Evolutionary conservation across 345 rosid species (phyloP).

Genomic region (Rubroshorea leprosula): DNA sequence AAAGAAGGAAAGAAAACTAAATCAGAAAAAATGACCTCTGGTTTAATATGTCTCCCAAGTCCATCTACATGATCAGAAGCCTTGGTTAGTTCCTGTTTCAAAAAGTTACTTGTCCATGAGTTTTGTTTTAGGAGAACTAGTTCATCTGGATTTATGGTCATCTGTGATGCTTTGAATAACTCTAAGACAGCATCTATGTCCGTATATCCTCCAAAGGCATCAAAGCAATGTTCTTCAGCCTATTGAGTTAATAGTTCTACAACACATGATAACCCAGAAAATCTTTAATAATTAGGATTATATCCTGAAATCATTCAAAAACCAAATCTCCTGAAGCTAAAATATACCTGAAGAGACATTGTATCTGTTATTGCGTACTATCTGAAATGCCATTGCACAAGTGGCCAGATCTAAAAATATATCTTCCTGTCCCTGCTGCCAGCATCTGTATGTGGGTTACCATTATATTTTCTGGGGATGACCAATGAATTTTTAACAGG

Average conservation of each 20-base stretch:
- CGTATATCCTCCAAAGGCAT: constrained; percentile 54
- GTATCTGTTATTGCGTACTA: constrained; percentile 58
- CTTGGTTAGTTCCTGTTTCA: constrained; percentile 37
- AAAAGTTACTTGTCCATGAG: constrained; percentile 51
- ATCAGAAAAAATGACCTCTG: constrained; percentile 30
- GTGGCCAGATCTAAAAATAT: constrained; percentile 50
- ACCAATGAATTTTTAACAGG: too few relatives aligned
- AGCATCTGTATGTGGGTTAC: constrained; percentile 43
- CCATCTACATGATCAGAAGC: constrained; percentile 27
- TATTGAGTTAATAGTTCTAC: constrained; percentile 53
- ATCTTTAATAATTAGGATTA: background rate
- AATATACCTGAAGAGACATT: constrained; percentile 64
- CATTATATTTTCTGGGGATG: constrained; percentile 14
- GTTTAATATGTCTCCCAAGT: constrained; percentile 19
- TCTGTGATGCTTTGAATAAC: constrained; percentile 59
- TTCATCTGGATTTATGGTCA: constrained; percentile 45
- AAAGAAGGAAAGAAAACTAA: constrained; percentile 5
- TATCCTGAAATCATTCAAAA: background rate
- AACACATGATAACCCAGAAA: constrained; percentile 11
- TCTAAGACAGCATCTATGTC: constrained; percentile 51
- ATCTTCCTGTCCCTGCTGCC: constrained; percentile 71
- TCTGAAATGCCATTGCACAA: constrained; percentile 73
- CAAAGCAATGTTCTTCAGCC: constrained; percentile 48
- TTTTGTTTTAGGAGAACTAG: constrained; percentile 38
- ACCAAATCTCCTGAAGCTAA: background rate